A percentile compares a stretch with the other conserved stretches of the same genome.
Evolutionary conservation across 495 filamentous ascomycete species (phyloP).

Genomic region (Neurospora sp.): DNA sequence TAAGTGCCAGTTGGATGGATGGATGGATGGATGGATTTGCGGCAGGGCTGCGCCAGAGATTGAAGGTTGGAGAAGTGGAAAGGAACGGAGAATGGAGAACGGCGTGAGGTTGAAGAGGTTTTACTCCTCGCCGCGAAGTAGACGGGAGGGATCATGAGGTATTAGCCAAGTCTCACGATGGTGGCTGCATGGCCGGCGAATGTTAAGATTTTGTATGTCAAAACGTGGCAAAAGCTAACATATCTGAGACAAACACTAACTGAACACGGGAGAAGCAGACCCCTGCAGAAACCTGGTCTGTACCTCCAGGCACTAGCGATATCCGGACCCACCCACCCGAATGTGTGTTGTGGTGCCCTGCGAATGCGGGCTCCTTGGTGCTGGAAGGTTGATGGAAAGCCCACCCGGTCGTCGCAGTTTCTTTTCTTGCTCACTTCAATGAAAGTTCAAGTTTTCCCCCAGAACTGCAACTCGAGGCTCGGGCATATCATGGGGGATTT

Average conservation of each 20-base stretch:
- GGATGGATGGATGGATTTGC: neutral
- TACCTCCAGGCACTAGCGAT: constrained; percentile 11
- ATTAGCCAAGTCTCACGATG: constrained; percentile 12
- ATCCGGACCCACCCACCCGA: constrained; percentile 5
- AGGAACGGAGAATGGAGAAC: constrained; percentile 2
- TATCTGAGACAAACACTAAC: neutral
- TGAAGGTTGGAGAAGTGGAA: neutral
- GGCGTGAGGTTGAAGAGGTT: constrained; percentile 17
- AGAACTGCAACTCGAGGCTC: neutral
- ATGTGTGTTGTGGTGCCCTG: constrained; percentile 2
- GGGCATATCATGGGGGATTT: neutral
- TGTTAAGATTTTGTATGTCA: neutral
- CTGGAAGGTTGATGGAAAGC: constrained; percentile 7
- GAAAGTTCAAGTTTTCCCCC: neutral
- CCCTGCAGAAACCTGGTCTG: constrained; percentile 18
- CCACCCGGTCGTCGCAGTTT: neutral
- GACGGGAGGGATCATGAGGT: constrained; percentile 4
- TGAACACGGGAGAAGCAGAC: constrained; percentile 17
- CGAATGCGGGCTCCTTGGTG: neutral
- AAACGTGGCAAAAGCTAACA: neutral
- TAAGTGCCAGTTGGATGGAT: neutral
- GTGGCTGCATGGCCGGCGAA: constrained; percentile 17
- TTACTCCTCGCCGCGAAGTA: constrained; percentile 1
- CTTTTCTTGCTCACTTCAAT: neutral
- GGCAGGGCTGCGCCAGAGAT: neutral